Evolutionary conservation across 495 filamentous ascomycete genomes (phyloP).

Genomic region (Talaromyces thailandensis): DNA sequence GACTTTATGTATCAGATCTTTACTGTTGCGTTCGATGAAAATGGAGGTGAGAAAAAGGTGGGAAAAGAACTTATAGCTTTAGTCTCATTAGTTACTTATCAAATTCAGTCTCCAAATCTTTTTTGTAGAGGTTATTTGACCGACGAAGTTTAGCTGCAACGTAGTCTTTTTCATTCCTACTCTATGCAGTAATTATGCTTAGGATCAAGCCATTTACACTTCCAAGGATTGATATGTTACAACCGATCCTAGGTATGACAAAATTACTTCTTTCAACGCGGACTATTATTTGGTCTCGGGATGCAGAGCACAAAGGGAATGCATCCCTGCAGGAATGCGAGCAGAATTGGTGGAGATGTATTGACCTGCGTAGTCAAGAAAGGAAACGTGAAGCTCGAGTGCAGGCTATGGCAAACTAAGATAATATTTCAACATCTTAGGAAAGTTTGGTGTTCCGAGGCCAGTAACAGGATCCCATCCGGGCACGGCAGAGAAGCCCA

Average conservation of each 20-base stretch:
- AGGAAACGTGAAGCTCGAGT: background rate
- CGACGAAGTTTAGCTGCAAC: no score
- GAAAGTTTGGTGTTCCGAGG: conserved; percentile 44
- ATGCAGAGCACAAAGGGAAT: background rate
- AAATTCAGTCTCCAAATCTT: no score
- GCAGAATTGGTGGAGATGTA: background rate
- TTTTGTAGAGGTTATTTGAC: no score
- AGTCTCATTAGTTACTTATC: no score
- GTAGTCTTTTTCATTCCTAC: no score
- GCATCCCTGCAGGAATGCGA: background rate
- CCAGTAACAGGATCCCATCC: conserved; percentile 50
- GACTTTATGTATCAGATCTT: no score
- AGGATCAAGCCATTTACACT: no score
- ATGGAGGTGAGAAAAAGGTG: no score
- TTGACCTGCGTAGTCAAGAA: background rate
- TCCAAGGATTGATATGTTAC: background rate
- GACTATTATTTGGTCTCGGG: background rate
- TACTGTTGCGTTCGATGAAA: no score
- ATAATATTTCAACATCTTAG: conserved; percentile 35
- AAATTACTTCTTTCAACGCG: background rate
- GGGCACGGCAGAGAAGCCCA: conserved; percentile 39
- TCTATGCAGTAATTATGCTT: no score
- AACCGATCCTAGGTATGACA: no score
- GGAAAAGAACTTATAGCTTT: no score
- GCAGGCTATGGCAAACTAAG: conserved; percentile 14